Evolutionary conservation across 2,329 filamentous ascomycete species (phyloP).

Genomic region (Colletotrichum tamarilloi): DNA sequence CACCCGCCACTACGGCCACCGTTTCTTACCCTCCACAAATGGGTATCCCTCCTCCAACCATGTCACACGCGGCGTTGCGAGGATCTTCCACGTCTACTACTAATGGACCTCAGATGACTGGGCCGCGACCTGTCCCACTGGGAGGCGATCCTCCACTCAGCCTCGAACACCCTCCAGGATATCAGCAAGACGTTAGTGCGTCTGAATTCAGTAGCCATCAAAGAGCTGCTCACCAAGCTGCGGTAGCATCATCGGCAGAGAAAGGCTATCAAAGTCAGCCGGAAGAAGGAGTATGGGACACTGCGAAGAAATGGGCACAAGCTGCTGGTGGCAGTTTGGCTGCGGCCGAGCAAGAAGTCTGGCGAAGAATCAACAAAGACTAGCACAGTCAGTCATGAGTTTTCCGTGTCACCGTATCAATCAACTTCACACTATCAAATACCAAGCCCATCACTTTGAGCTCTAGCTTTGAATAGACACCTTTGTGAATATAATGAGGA

Average conservation of each 20-base stretch:
- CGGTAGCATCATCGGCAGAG: conserved; percentile 43
- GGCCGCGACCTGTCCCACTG: conserved; percentile 41
- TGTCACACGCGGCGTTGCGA: conserved; percentile 53
- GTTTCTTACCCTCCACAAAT: conserved; percentile 60
- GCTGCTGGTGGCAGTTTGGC: conserved; percentile 68
- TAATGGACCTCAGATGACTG: conserved; percentile 41
- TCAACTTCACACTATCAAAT: not conserved
- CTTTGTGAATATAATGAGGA: not conserved
- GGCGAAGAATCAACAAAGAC: conserved; percentile 71
- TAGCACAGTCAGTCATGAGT: conserved; percentile 41
- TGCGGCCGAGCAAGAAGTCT: conserved; percentile 70
- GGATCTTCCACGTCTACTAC: conserved; percentile 57
- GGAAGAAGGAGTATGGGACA: conserved; percentile 63
- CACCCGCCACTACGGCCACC: conserved; percentile 45
- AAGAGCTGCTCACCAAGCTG: conserved; percentile 51
- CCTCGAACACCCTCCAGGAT: conserved; percentile 63
- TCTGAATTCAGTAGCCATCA: conserved; percentile 63
- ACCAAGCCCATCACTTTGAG: not conserved
- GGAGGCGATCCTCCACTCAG: conserved; percentile 41
- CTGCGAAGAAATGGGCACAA: conserved; percentile 68
- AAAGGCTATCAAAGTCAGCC: conserved; percentile 40
- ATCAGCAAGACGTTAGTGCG: conserved; percentile 66
- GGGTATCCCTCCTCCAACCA: conserved; percentile 59
- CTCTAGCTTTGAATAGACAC: not conserved
- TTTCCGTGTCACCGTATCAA: not conserved